These are phyloP conservation scores for Orbilia oligospora DNA, from an alignment of 2,329 filamentous ascomycete species.

Conservation along the genomic window DNA sequence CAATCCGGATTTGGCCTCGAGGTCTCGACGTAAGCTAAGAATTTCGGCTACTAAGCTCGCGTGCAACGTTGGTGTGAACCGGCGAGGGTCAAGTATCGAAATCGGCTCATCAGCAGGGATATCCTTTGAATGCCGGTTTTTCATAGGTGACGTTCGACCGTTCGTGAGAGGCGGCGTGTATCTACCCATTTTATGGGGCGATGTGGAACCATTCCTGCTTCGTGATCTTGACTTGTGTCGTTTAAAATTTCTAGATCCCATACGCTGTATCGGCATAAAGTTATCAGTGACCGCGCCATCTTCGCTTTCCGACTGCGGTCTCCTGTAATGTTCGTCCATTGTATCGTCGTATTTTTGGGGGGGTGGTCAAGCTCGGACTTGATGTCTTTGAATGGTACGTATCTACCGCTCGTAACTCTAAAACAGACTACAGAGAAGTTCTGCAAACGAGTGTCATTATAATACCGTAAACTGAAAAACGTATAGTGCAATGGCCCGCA, in stretches of 20 bases:
- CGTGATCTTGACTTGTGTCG: constrained; percentile 58
- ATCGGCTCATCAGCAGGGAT: constrained; percentile 61
- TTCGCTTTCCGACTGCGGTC: constrained; percentile 59
- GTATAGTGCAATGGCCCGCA: constrained; percentile 22
- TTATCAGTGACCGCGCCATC: constrained; percentile 56
- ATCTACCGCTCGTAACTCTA: constrained; percentile 49
- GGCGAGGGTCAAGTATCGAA: constrained; percentile 84
- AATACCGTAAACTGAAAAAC: constrained; percentile 49
- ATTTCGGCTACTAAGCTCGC: constrained; percentile 97
- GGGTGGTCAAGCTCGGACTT: constrained; percentile 15
- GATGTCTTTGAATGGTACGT: constrained; percentile 24
- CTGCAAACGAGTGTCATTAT: constrained; percentile 59
- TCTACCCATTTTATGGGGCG: constrained; percentile 59
- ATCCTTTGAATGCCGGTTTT: constrained; percentile 52
- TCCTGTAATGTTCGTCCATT: constrained; percentile 53
- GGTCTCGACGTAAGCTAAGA: constrained; percentile 84
- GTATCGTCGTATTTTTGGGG: constrained; percentile 17
- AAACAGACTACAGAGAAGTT: constrained; percentile 47
- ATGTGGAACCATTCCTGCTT: constrained; percentile 53
- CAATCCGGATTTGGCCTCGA: constrained; percentile 88
- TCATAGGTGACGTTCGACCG: constrained; percentile 58
- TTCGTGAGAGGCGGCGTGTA: constrained; percentile 59
- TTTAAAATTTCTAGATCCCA: constrained; percentile 57
- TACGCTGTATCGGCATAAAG: constrained; percentile 58
- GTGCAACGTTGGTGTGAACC: constrained; percentile 95